Evolutionary conservation across 2,329 filamentous ascomycete species (phyloP).

Genomic region (Clathrospora elynae): DNA sequence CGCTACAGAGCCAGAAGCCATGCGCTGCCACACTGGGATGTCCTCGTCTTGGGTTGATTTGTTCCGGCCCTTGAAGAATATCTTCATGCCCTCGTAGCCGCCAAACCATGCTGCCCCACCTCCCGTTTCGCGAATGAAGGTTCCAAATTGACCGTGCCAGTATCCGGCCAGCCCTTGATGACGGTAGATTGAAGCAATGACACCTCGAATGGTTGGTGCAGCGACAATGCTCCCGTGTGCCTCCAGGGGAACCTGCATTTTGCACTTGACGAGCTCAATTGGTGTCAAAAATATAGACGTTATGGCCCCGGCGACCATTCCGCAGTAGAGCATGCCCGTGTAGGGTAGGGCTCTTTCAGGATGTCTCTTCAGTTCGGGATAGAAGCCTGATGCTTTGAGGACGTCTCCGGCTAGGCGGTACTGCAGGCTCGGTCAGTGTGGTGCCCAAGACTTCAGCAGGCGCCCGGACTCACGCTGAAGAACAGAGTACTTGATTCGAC

Average conservation of each 20-base stretch:
- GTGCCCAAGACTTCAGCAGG: neutral
- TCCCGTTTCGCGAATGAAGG: slow-evolving; percentile 89
- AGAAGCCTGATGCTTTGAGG: slow-evolving; percentile 65
- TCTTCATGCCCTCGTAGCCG: slow-evolving; percentile 60
- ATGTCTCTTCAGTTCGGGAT: slow-evolving; percentile 52
- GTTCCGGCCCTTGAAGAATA: slow-evolving; percentile 65
- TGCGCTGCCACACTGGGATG: slow-evolving; percentile 83
- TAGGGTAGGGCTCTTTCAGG: slow-evolving; percentile 68
- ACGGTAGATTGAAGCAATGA: slow-evolving; percentile 79
- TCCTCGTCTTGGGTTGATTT: slow-evolving; percentile 54
- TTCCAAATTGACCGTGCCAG: slow-evolving; percentile 94
- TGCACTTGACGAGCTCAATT: slow-evolving; percentile 97
- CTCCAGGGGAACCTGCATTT: slow-evolving; percentile 79
- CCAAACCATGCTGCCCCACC: slow-evolving; percentile 93
- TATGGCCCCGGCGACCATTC: slow-evolving; percentile 84
- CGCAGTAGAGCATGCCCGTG: slow-evolving; percentile 75
- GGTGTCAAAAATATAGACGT: slow-evolving; percentile 92
- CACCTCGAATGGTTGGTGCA: slow-evolving; percentile 67
- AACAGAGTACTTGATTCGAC: slow-evolving; percentile 92
- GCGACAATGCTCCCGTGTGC: slow-evolving; percentile 47
- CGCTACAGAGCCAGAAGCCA: slow-evolving; percentile 82
- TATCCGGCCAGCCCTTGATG: slow-evolving; percentile 84
- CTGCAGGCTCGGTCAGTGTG: slow-evolving; percentile 39
- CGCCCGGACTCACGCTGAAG: slow-evolving; percentile 66
- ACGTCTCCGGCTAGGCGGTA: slow-evolving; percentile 58